A percentile compares a stretch with the other conserved stretches of the same genome.
Evolutionary conservation across 257 asterid species (phyloP).

Genomic region (Ligustrum vulgare): DNA sequence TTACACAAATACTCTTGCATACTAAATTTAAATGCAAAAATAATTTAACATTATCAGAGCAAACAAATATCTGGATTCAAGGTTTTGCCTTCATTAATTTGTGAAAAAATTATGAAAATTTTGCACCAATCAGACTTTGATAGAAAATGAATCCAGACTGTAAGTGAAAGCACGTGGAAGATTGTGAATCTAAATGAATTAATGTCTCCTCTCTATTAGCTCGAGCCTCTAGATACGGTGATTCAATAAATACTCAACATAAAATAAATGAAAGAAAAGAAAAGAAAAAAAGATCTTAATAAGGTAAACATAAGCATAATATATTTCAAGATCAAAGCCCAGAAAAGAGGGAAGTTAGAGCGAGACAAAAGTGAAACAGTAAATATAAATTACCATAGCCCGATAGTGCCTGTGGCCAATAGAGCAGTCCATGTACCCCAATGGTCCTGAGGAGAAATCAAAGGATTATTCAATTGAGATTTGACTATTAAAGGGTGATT

Average conservation of each 20-base stretch:
- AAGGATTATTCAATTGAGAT: constrained; percentile 38
- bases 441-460: constrained; percentile 67
- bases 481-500: constrained; percentile 21
- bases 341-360: background rate
- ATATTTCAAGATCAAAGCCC: background rate
- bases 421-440: constrained; percentile 89
- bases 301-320: no score
- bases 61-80: background rate
- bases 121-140: background rate
- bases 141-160: background rate
- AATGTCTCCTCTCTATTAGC: background rate
- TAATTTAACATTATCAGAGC: background rate
- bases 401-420: constrained; percentile 60
- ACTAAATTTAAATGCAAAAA: background rate
- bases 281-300: background rate
- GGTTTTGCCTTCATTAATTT: background rate
- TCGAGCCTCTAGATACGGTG: background rate
- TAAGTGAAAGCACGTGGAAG: background rate
- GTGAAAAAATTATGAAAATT: background rate
- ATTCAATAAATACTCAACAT: background rate
- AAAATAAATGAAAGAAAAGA: background rate
- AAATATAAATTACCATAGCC: constrained; percentile 58
- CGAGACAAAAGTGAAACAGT: background rate
- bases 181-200: background rate
- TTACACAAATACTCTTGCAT: background rate